A percentile compares a stretch with the other conserved stretches of the same genome.
These are phyloP conservation scores for Diatrype stigma DNA, from an alignment of 2,329 filamentous ascomycete species.

Conservation along the genomic window DNA sequence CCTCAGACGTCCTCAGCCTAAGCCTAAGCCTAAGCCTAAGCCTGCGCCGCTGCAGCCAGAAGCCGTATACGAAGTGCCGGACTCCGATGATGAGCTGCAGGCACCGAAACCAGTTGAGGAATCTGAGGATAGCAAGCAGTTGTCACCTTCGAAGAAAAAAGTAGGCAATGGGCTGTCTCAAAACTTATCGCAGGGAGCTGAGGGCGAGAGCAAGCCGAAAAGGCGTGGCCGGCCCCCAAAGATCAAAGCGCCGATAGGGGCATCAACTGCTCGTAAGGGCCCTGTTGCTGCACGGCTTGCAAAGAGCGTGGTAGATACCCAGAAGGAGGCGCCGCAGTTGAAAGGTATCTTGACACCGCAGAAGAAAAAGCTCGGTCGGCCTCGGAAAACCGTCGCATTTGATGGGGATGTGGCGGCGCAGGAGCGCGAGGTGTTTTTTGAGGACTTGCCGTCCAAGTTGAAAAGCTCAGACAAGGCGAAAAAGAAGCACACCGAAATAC, in stretches of 20 bases:
- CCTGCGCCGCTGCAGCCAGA: not conserved
- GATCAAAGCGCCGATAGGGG: constrained; percentile 1
- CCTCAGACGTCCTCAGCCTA: not conserved
- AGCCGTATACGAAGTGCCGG: constrained; percentile 24
- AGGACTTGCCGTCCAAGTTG: constrained; percentile 43
- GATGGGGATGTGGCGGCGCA: constrained; percentile 25
- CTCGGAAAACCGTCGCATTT: constrained; percentile 55
- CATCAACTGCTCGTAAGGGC: constrained; percentile 2
- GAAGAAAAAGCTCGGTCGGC: constrained; percentile 36
- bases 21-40: not conserved
- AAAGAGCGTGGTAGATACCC: constrained; percentile 6
- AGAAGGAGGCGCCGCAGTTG: constrained; percentile 24
- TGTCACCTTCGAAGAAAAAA: constrained; percentile 12
- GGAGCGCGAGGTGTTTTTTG: constrained; percentile 45
- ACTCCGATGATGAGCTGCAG: constrained; percentile 23
- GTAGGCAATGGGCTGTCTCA: constrained; percentile 3
- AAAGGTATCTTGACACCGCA: constrained; percentile 55
- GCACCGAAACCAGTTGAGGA: constrained; percentile 1
- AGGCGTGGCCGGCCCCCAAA: constrained; percentile 20
- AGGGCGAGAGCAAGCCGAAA: constrained; percentile 7
- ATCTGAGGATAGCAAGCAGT: constrained; percentile 5
- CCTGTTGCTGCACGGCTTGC: constrained; percentile 10
- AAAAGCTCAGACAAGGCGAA: constrained; percentile 20
- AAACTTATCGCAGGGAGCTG: constrained; percentile 4
- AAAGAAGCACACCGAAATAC: constrained; percentile 12